Evolutionary conservation across 225 moss, liverwort and hornwort genomes (phyloP).

Genomic region (Sphagnum tenellum): DNA sequence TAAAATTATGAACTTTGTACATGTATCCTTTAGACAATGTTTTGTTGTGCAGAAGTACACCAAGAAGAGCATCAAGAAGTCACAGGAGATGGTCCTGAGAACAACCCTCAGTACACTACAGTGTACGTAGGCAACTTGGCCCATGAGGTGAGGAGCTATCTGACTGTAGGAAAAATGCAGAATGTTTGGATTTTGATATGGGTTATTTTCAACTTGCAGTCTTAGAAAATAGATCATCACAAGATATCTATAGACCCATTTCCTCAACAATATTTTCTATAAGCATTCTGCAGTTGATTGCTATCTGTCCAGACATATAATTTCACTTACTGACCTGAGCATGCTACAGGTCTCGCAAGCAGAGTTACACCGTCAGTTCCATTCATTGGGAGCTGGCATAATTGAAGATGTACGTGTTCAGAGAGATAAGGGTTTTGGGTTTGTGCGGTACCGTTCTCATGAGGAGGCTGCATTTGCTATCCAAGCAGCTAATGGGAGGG

Average conservation of each 20-base stretch:
- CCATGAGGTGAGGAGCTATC: conserved; percentile 13
- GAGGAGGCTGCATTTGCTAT: conserved; percentile 60
- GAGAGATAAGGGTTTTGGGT: conserved; percentile 61
- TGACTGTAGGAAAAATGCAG: background rate
- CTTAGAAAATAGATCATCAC: no score
- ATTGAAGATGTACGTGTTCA: conserved; percentile 63
- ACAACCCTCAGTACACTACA: conserved; percentile 21
- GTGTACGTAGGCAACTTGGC: conserved; percentile 20
- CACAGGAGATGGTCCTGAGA: conserved; percentile 15
- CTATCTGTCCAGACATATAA: no score
- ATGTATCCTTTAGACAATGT: no score
- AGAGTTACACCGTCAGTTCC: conserved; percentile 58
- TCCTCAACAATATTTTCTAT: no score
- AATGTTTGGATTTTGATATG: background rate
- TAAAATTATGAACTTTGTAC: no score
- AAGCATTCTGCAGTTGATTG: no score
- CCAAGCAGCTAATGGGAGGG: conserved; percentile 61
- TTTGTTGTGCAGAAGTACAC: conserved; percentile 2
- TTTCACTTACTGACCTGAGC: no score
- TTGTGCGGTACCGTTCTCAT: conserved; percentile 58
- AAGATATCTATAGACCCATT: no score
- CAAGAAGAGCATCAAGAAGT: conserved; percentile 12
- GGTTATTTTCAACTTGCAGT: no score
- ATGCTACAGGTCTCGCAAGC: conserved; percentile 36
- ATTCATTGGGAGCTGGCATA: conserved; percentile 46